phyloP scores from a whole-genome alignment of 2,329 filamentous ascomycete genomes.

The Didymella pinodella region DNA sequence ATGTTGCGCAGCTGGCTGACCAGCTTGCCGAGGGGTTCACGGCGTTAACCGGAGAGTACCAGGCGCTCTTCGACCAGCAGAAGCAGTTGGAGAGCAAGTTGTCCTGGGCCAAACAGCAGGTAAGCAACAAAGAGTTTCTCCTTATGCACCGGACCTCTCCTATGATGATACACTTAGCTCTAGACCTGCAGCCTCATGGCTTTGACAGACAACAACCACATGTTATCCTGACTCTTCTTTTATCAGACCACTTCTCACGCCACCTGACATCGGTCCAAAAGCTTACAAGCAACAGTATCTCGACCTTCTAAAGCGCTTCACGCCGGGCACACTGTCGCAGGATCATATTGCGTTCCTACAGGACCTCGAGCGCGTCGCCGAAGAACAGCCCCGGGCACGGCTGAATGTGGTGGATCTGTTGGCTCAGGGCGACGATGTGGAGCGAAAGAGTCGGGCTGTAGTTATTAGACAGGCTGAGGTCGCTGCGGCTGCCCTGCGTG shows the following conservation, averaged over 20 bases:
- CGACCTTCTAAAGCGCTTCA: constrained; percentile 51
- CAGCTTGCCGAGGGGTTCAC: constrained; percentile 58
- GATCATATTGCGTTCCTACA: constrained; percentile 52
- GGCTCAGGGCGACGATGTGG: constrained; percentile 45
- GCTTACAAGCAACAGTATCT: constrained; percentile 48
- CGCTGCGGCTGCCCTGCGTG: constrained; percentile 40
- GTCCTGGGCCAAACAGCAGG: constrained; percentile 59
- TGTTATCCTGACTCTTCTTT: constrained; percentile 50
- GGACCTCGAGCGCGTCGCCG: constrained; percentile 48
- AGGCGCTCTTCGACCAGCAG: constrained; percentile 55
- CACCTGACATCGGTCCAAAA: not conserved
- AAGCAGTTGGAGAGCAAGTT: constrained; percentile 58
- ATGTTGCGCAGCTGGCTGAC: constrained; percentile 48
- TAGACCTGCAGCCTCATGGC: constrained; percentile 60
- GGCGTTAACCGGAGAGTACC: constrained; percentile 57
- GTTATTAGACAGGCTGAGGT: constrained; percentile 48
- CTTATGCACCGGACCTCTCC: constrained; percentile 20
- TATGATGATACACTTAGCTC: constrained; percentile 61
- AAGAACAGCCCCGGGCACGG: constrained; percentile 36
- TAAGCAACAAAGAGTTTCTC: constrained; percentile 38
- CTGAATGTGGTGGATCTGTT: constrained; percentile 48
- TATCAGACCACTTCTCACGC: constrained; percentile 11
- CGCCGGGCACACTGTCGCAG: constrained; percentile 49
- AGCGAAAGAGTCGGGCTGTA: constrained; percentile 44
- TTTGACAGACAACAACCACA: constrained; percentile 56